Evolutionary conservation across 2,329 filamentous ascomycete genomes (phyloP), one percentile per base, ranked within the genome.

Genomic region (Phialophora chinensis): DNA sequence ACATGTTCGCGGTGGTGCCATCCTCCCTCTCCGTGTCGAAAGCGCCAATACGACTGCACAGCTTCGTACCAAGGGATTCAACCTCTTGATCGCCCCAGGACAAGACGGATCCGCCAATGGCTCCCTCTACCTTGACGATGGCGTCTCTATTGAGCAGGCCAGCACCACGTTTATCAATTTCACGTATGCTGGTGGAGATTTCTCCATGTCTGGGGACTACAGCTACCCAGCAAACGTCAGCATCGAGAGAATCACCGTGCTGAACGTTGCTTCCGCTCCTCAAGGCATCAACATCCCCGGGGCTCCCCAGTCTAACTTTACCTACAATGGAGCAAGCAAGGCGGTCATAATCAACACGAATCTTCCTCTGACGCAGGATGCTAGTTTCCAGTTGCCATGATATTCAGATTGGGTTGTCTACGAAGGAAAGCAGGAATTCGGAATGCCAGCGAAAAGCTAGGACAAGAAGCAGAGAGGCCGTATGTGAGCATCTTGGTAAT

Each of bases 101-200:
- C 73, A 75, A 0, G 80, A 89, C 60, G 90, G 89, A 2, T 85
- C 79, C 6, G 92, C 92, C 0, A 76, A 74, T 1, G 92, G 92
- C 0, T 81, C 83, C 60, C 80, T 95, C 64, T 95, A 93, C 75
- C 79, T 95, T 4, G 92, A 95, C 71, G 91, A 96, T 67, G 92
- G 92, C 8, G 87, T 88, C 66, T 88, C 85, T 29, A 72, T 93
- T 58, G 79, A 85, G 66, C 90, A 91, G 76, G 68, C 78, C 2
- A 75, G 72, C 0, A 86, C 82, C n/a, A 86, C 83, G 6, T 79
- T 86, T 63, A 82, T 93, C 60, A 76, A 79, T 14, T 91, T 93
- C 71, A 72, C 75, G 8, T 93, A 87, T 74, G 60, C 82, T 54
- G 75, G 82, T 2, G 84, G 85, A 38, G 78, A 79, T 63, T 81